phyloP scores from a whole-genome alignment of 2,329 filamentous ascomycete genomes.

The Colletotrichum orbiculare region DNA sequence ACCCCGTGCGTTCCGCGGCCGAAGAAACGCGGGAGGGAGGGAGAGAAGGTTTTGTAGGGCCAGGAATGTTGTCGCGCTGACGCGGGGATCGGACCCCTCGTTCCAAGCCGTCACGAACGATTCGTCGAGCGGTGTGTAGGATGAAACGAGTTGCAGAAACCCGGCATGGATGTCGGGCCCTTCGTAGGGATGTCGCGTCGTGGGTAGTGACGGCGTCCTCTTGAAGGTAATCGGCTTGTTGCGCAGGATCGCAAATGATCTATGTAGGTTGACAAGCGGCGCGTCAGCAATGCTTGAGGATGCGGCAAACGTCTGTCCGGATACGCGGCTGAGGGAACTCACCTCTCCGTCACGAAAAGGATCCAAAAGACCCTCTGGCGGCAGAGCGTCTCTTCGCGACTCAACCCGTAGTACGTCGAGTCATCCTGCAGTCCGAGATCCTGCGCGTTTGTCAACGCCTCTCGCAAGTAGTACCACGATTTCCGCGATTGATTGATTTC shows the following conservation, averaged over 20 bases:
- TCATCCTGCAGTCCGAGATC: conserved; percentile 70
- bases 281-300: conserved; percentile 1
- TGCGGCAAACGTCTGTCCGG: background rate
- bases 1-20: conserved; percentile 38
- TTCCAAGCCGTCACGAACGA: conserved; percentile 74
- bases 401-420: conserved; percentile 59
- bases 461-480: conserved; percentile 71
- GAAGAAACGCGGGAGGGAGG: conserved; percentile 46
- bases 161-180: conserved; percentile 64
- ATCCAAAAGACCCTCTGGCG: conserved; percentile 70
- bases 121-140: conserved; percentile 72
- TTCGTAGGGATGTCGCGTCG: conserved; percentile 63
- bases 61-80: conserved; percentile 48
- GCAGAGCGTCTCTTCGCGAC: conserved; percentile 63
- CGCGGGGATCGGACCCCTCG: conserved; percentile 57
- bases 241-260: conserved; percentile 71
- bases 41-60: conserved; percentile 49
- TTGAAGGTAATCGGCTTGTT: conserved; percentile 72
- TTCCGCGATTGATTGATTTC: conserved; percentile 71
- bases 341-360: conserved; percentile 71
- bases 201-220: conserved; percentile 66
- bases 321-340: conserved; percentile 15
- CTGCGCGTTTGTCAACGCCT: conserved; percentile 69
- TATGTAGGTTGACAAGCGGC: conserved; percentile 42
- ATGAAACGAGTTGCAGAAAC: conserved; percentile 69